phyloP scores from a whole-genome alignment of 139 green algal genomes.

The Tetraselmis chui region DNA sequence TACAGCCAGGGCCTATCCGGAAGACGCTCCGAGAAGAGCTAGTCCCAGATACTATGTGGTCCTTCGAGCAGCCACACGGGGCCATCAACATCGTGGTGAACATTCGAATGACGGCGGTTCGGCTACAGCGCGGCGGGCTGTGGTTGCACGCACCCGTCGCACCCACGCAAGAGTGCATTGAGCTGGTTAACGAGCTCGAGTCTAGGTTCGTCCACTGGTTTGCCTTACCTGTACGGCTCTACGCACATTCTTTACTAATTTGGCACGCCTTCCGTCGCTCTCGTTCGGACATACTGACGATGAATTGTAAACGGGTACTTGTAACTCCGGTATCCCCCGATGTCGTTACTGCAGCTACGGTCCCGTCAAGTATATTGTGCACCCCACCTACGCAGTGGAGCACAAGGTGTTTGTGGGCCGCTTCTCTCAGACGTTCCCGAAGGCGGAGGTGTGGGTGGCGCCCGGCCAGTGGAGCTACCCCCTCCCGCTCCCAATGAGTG shows the following conservation, averaged over 20 bases:
- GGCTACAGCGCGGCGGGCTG: constrained; percentile 64
- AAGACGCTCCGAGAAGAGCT: not conserved
- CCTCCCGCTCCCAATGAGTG: constrained; percentile 17
- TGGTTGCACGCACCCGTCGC: constrained; percentile 84
- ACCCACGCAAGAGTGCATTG: constrained; percentile 44
- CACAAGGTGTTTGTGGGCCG: constrained; percentile 87
- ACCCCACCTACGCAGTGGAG: constrained; percentile 86
- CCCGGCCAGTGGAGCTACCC: constrained; percentile 28
- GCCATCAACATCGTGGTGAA: constrained; percentile 68
- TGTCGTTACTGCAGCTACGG: constrained; percentile 22
- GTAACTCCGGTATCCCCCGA: too few relatives aligned
- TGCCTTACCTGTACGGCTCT: too few relatives aligned
- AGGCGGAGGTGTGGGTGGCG: constrained; percentile 59
- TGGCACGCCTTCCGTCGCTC: too few relatives aligned
- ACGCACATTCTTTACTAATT: too few relatives aligned
- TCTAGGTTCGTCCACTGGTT: too few relatives aligned
- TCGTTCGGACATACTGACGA: too few relatives aligned
- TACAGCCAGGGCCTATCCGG: not conserved
- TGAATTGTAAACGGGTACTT: too few relatives aligned
- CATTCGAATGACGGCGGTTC: constrained; percentile 79
- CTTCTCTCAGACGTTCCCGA: constrained; percentile 73
- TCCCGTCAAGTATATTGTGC: constrained; percentile 76
- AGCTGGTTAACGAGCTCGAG: not conserved
- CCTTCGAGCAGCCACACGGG: constrained; percentile 78
- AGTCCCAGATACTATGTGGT: constrained; percentile 49